Conservation (phyloP, 192 early-diverging fungal species). For the Gigaspora rosea region DNA sequence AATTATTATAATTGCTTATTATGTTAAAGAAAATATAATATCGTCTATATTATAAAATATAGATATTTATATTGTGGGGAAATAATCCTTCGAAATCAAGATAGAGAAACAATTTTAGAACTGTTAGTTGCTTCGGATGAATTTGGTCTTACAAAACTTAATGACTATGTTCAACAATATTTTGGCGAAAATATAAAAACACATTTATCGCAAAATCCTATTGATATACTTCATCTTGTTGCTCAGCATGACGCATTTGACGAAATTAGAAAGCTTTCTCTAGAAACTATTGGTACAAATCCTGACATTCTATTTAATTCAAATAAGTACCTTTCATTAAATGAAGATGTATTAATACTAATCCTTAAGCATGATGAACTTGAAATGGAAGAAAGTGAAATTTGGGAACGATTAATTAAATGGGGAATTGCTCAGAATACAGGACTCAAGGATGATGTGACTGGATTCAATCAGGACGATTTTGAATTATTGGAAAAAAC, state of each 20-base stretch:
- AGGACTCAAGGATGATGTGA: neutral
- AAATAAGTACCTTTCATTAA: neutral
- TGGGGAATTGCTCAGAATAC: neutral
- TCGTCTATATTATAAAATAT: no score
- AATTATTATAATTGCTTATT: no score
- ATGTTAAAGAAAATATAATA: no score
- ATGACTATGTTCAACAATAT: no score
- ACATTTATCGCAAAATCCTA: neutral
- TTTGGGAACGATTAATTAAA: no score
- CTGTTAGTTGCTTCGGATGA: no score
- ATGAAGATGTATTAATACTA: neutral
- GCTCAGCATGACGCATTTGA: neutral
- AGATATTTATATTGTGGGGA: no score
- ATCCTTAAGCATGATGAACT: neutral
- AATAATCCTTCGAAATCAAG: no score
- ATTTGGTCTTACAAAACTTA: no score
- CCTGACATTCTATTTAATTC: conserved; percentile 1
- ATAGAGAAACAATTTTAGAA: no score
- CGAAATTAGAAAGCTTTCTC: neutral
- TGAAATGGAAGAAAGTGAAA: neutral
- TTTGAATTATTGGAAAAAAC: neutral
- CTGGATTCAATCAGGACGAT: neutral
- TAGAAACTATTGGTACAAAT: neutral
- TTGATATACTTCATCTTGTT: neutral
- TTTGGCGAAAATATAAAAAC: no score